These are phyloP conservation scores for Acephala macrosclerotiorum DNA, from an alignment of 2,329 filamentous ascomycete genomes.

Conservation along the genomic window DNA sequence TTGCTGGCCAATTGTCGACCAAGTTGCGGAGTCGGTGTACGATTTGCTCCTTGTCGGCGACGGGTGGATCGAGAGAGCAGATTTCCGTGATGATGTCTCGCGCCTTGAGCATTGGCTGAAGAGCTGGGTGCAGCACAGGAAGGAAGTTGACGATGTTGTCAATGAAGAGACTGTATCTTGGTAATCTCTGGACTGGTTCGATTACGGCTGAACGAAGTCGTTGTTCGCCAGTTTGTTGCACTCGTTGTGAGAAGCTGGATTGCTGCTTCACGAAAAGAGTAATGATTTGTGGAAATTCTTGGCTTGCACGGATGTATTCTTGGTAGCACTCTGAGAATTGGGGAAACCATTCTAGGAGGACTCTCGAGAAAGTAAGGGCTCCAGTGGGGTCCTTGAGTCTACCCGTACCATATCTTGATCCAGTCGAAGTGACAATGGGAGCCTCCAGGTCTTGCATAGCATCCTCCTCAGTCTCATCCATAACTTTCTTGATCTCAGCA, in stretches of 20 bases:
- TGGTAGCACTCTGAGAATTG: conserved; percentile 91
- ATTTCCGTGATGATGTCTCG: conserved; percentile 96
- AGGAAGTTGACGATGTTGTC: conserved; percentile 91
- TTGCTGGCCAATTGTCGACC: conserved; percentile 78
- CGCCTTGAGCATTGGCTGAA: conserved; percentile 84
- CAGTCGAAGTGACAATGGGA: conserved; percentile 55
- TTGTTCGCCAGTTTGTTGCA: conserved; percentile 89
- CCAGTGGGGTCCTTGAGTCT: conserved; percentile 77
- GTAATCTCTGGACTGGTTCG: conserved; percentile 92
- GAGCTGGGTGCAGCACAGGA: conserved; percentile 83
- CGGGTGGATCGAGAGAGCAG: conserved; percentile 84
- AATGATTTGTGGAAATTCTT: conserved; percentile 83
- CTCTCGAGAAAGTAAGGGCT: conserved; percentile 77
- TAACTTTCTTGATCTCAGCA: conserved; percentile 74
- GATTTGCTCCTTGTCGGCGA: conserved; percentile 75
- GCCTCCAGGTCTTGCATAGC: conserved; percentile 79
- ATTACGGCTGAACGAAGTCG: conserved; percentile 90
- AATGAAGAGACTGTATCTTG: conserved; percentile 94
- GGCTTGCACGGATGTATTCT: conserved; percentile 90
- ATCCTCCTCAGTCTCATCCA: conserved; percentile 85
- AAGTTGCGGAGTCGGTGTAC: conserved; percentile 78
- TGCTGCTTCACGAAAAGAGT: conserved; percentile 80
- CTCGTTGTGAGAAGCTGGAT: conserved; percentile 81
- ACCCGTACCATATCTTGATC: conserved; percentile 52
- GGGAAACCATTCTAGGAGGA: conserved; percentile 91